Evolutionary conservation across 2,329 filamentous ascomycete species (phyloP).

Genomic region (Sporothrix protearum): DNA sequence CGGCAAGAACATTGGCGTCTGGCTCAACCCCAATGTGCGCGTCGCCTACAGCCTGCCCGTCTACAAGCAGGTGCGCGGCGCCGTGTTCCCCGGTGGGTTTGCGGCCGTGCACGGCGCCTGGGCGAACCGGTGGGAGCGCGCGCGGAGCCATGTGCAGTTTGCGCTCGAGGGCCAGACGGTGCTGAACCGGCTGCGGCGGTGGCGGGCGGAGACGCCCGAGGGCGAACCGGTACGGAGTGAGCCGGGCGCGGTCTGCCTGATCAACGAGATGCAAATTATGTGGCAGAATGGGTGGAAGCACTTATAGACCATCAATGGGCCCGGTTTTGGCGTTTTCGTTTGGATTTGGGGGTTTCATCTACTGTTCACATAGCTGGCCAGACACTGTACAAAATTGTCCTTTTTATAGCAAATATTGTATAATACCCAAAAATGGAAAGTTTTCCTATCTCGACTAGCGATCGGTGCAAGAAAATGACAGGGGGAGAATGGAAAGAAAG

Average conservation of each 20-base stretch:
- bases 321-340: neutral
- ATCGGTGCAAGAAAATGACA: neutral
- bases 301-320: conserved; percentile 36
- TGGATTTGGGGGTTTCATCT: neutral
- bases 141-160: conserved; percentile 40
- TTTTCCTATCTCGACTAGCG: neutral
- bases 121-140: conserved; percentile 53
- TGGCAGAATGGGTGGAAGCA: conserved; percentile 58
- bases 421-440: conserved; percentile 1
- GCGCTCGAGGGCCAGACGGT: conserved; percentile 41
- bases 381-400: neutral
- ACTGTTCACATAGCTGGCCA: neutral
- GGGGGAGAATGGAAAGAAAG: neutral
- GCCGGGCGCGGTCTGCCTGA: conserved; percentile 49
- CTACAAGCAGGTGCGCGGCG: conserved; percentile 48
- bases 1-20: conserved; percentile 51
- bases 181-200: conserved; percentile 41
- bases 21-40: conserved; percentile 64
- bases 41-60: conserved; percentile 60
- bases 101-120: conserved; percentile 55
- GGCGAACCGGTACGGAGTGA: conserved; percentile 38
- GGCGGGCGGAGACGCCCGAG: conserved; percentile 37
- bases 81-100: conserved; percentile 46
- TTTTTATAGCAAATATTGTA: neutral
- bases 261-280: conserved; percentile 60